Conservation (phyloP, 495 filamentous ascomycete species). For the Staphylotrichum longicolle region DNA sequence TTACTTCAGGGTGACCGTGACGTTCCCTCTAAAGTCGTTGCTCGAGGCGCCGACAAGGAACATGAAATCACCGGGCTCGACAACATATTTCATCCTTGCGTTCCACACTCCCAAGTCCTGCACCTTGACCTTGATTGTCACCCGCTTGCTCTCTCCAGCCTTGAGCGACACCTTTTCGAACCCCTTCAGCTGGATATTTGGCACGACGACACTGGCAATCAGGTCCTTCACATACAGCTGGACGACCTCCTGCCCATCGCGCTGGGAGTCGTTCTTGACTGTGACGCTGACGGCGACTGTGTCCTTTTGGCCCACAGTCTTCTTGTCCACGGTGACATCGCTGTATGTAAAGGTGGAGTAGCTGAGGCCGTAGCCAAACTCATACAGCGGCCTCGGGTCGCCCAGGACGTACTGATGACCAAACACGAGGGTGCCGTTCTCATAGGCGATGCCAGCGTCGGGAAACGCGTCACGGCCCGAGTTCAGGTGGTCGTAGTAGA, state of each 20-base stretch:
- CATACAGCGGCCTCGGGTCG: conserved; percentile 56
- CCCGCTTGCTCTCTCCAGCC: conserved; percentile 57
- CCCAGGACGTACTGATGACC: conserved; percentile 65
- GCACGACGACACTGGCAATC: conserved; percentile 60
- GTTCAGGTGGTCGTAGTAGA: conserved; percentile 71
- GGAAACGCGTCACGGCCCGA: conserved; percentile 51
- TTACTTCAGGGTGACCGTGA: conserved; percentile 44
- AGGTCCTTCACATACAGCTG: conserved; percentile 65
- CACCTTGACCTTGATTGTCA: conserved; percentile 53
- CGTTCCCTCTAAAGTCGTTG: conserved; percentile 53
- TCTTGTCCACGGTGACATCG: conserved; percentile 46
- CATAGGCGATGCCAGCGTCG: conserved; percentile 47
- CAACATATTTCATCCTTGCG: conserved; percentile 62
- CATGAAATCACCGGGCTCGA: conserved; percentile 64
- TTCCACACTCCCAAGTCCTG: conserved; percentile 58
- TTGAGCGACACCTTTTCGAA: conserved; percentile 65
- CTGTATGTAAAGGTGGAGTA: conserved; percentile 63
- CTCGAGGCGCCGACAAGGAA: conserved; percentile 59
- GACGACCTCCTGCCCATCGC: conserved; percentile 64
- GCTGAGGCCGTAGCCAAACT: conserved; percentile 67
- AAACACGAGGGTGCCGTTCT: conserved; percentile 61
- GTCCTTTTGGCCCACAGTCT: conserved; percentile 46
- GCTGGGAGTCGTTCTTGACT: conserved; percentile 54
- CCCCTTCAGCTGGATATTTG: conserved; percentile 64
- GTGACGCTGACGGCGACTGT: conserved; percentile 55